phyloP scores from a whole-genome alignment of 371 early-diverging fungal genomes.

The Mucor saturninus region DNA sequence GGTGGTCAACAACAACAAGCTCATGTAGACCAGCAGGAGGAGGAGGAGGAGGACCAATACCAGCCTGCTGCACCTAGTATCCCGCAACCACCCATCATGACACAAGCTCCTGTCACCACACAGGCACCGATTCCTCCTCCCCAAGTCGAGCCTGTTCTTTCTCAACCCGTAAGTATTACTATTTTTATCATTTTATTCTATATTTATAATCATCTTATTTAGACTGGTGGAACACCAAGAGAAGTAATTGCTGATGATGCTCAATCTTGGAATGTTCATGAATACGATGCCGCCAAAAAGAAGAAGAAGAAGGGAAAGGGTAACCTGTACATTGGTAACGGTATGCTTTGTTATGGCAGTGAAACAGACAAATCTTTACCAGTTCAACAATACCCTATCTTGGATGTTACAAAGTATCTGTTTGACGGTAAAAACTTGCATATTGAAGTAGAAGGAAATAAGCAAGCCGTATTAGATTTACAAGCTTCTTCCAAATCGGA shows the following conservation, averaged over 20 bases:
- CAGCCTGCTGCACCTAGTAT: slow-evolving; percentile 6
- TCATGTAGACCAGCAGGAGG: slow-evolving; percentile 14
- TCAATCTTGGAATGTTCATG: slow-evolving; percentile 52
- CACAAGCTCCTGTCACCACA: slow-evolving; percentile 7
- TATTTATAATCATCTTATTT: slow-evolving; percentile 1
- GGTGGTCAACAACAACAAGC: slow-evolving; percentile 7
- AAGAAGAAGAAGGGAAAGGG: slow-evolving; percentile 81
- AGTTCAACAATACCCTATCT: slow-evolving; percentile 68
- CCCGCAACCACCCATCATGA: background rate
- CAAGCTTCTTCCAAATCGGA: slow-evolving; percentile 71
- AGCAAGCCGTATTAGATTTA: slow-evolving; percentile 65
- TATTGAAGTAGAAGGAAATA: slow-evolving; percentile 63
- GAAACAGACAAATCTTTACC: slow-evolving; percentile 75
- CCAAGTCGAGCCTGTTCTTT: slow-evolving; percentile 29
- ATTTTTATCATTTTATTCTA: slow-evolving; percentile 1
- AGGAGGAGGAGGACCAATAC: background rate
- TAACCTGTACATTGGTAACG: slow-evolving; percentile 70
- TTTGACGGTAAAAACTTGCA: slow-evolving; percentile 67
- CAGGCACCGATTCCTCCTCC: slow-evolving; percentile 9
- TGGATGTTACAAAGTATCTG: slow-evolving; percentile 62
- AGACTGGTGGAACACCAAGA: slow-evolving; percentile 24
- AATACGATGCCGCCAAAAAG: slow-evolving; percentile 73
- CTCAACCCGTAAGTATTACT: slow-evolving; percentile 30
- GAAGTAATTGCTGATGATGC: slow-evolving; percentile 41
- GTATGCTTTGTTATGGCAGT: slow-evolving; percentile 70